phyloP scores from a whole-genome alignment of 306 rosid species.

The Malus orientalis region DNA sequence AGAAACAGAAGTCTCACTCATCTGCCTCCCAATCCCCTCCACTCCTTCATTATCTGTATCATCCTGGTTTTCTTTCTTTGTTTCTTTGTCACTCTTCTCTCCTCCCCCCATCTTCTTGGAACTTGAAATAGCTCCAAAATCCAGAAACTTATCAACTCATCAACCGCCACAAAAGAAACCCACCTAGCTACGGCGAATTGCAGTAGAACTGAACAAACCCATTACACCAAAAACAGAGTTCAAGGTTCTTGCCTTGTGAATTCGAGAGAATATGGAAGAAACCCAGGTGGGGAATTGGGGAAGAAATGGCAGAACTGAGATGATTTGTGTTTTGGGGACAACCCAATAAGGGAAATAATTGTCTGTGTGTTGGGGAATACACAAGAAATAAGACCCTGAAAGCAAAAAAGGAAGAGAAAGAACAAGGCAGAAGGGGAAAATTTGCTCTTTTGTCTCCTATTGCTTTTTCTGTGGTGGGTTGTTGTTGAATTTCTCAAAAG shows the following conservation, averaged over 20 bases:
- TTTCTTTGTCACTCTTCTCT: slow-evolving; percentile 10
- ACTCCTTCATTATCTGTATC: slow-evolving; percentile 17
- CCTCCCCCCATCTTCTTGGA: slow-evolving; percentile 35
- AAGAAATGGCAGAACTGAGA: slow-evolving; percentile 1
- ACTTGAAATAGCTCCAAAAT: slow-evolving; percentile 20
- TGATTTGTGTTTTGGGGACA: background rate
- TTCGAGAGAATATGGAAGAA: background rate
- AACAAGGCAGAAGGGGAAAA: slow-evolving; percentile 5
- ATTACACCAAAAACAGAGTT: background rate
- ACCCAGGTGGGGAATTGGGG: background rate
- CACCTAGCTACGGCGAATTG: background rate
- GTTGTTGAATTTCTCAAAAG: slow-evolving; percentile 20
- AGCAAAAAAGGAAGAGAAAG: background rate
- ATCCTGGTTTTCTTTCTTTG: slow-evolving; percentile 5
- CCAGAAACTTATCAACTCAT: slow-evolving; percentile 16
- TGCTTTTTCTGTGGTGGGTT: slow-evolving; percentile 27
- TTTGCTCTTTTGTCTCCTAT: slow-evolving; percentile 7
- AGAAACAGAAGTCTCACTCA: slow-evolving; percentile 24
- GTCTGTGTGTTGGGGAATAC: slow-evolving; percentile 6
- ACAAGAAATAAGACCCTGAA: slow-evolving; percentile 13
- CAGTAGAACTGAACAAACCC: slow-evolving; percentile 1
- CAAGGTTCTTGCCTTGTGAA: background rate
- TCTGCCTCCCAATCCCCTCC: slow-evolving; percentile 10
- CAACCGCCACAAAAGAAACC: background rate
- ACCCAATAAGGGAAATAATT: background rate